Base-by-base conservation (phyloP, 2,329 filamentous ascomycete genomes). In the Pseudogymnoascus sp. region DNA sequence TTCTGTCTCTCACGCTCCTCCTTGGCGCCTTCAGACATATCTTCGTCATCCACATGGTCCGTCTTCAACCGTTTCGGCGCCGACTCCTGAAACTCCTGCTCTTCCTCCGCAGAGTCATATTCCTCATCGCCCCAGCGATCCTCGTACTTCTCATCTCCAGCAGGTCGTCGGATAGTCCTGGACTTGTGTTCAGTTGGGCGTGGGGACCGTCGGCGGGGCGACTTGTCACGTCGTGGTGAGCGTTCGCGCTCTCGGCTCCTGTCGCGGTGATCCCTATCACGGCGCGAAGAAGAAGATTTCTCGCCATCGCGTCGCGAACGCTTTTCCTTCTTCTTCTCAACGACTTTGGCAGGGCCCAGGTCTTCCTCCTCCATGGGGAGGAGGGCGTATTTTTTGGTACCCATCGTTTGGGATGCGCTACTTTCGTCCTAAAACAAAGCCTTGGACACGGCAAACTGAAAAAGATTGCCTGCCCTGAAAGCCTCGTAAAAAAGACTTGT, bases 101-200 rank as follows among this genome's bases (percentile, higher is more conserved):
- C 79, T 33, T 54, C 47, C 29, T 77, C 78, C 21, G 80, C 78
- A 0, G 80, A 78, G 0, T 73, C 71, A 26, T 77, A 77, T 67
- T 90, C 88, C 69, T 92, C 88, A 68, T 94, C 90, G 1, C 86
- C 90, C 90, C 91, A 95, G 60, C 89, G 79, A 69, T 92, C 88
- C 57, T 92, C 88, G 66, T 88, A 87, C 65, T 89, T 83, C 33
- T 75, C 79, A 64, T 88, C 84, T 39, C 77, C 79, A 5, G 70
- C 68, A 58, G 79, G 78, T 63, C 78, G 74, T 61, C 83, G 75
- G 54, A 81, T 71, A 64, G 81, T 82, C 70, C 79, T 82, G 13
- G 77, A 75, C 26, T 75, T 75, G 62, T 75, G 74, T 17, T 77
- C 67, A 17, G 62, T 62, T 59, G 70, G 73, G 39, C 79, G 77